A percentile compares a stretch with the other conserved stretches of the same genome.
These are phyloP conservation scores for Phlegmacium glaucopus DNA, from an alignment of 768 basidiomycete genomes.

Conservation along the genomic window DNA sequence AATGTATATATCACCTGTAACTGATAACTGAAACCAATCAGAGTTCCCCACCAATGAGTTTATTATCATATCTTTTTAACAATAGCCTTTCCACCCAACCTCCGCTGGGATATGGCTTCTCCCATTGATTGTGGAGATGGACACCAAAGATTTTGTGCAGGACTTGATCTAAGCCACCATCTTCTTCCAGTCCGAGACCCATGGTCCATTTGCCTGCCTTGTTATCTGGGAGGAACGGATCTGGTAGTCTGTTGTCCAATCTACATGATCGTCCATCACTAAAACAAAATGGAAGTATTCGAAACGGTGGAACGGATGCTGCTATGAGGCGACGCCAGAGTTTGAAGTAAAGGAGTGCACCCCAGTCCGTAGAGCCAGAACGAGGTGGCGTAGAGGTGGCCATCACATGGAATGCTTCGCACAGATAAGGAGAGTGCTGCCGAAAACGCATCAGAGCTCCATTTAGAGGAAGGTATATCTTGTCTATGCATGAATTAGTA, in stretches of 20 bases:
- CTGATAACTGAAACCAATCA: background rate
- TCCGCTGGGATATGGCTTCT: conserved; percentile 72
- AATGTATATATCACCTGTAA: background rate
- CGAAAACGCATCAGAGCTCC: conserved; percentile 95
- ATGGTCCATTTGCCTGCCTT: conserved; percentile 62
- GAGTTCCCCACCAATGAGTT: conserved; percentile 17
- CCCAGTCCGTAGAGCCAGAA: conserved; percentile 89
- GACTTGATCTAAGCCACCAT: conserved; percentile 58
- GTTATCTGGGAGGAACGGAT: conserved; percentile 71
- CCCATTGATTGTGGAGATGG: conserved; percentile 97
- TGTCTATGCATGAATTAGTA: conserved; percentile 25
- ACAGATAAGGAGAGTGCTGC: conserved; percentile 90
- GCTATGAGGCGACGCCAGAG: conserved; percentile 84
- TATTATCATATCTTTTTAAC: conserved; percentile 56
- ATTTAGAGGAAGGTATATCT: conserved; percentile 63
- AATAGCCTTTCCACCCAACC: conserved; percentile 90
- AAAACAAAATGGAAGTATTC: conserved; percentile 94
- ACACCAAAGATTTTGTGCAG: conserved; percentile 79
- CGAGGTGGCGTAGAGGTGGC: conserved; percentile 67
- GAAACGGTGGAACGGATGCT: conserved; percentile 75
- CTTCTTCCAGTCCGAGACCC: conserved; percentile 56
- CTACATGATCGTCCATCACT: conserved; percentile 88
- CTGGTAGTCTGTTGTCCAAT: conserved; percentile 90
- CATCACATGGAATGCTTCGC: conserved; percentile 95
- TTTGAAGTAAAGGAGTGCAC: conserved; percentile 85